These are phyloP conservation scores for Pythium brachiatum DNA, from an alignment of 352 stramenopile species.

Conservation along the genomic window DNA sequence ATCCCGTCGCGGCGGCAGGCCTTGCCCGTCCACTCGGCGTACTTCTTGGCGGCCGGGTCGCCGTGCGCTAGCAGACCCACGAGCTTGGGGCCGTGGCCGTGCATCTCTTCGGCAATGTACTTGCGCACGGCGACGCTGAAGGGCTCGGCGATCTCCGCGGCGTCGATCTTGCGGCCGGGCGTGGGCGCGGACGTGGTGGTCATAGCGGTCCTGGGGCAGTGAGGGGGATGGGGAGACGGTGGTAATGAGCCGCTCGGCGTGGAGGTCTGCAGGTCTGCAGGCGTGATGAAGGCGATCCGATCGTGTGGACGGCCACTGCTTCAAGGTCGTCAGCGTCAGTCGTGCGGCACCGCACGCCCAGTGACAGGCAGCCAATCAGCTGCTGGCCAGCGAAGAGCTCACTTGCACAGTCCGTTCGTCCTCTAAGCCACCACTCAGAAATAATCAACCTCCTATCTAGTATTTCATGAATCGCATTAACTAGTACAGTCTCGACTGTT, in stretches of 20 bases:
- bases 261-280: no score
- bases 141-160: conserved; percentile 77
- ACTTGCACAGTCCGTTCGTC: no score
- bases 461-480: no score
- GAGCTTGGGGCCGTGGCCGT: conserved; percentile 80
- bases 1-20: conserved; percentile 95
- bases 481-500: no score
- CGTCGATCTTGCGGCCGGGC: conserved; percentile 64
- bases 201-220: conserved; percentile 6
- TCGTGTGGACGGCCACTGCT: conserved; percentile 3
- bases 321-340: conserved; percentile 8
- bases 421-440: no score
- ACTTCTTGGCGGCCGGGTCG: conserved; percentile 93
- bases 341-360: conserved; percentile 16
- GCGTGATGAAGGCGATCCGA: neutral
- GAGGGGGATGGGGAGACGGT: conserved; percentile 8
- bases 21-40: conserved; percentile 96
- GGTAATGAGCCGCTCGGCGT: conserved; percentile 10
- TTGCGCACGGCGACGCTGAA: conserved; percentile 83
- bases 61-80: conserved; percentile 94
- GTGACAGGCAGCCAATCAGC: conserved; percentile 5
- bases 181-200: conserved; percentile 5
- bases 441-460: no score
- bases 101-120: conserved; percentile 79
- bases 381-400: neutral